Percentiles rank a stretch among this genome's conserved stretches.
These are phyloP conservation scores for Chamaecyparis obtusa DNA, from an alignment of 75 land plant genomes.

Conservation along the genomic window DNA sequence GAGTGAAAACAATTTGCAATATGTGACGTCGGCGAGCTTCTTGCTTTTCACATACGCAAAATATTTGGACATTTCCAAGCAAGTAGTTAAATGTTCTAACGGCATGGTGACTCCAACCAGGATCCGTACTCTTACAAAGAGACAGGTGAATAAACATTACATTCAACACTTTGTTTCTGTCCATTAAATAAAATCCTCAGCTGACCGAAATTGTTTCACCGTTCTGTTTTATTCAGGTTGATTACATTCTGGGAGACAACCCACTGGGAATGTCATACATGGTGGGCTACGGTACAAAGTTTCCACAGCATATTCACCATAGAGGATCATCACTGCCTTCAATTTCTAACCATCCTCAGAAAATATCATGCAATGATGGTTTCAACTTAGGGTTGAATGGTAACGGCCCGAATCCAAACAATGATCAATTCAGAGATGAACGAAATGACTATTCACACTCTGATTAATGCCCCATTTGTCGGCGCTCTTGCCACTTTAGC, in stretches of 20 bases:
- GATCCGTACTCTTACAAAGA: conserved; percentile 46
- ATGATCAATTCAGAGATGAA: too few relatives aligned
- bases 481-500: conserved; percentile 24
- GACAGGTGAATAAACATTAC: conserved; percentile 55
- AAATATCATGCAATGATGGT: too few relatives aligned
- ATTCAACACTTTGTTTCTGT: conserved; percentile 23
- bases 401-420: conserved; percentile 22
- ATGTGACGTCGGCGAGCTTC: conserved; percentile 49
- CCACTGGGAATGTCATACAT: not conserved
- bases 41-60: conserved; percentile 60
- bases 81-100: conserved; percentile 48
- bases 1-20: conserved; percentile 44
- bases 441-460: too few relatives aligned
- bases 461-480: conserved; percentile 19
- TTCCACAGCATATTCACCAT: too few relatives aligned
- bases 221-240: conserved; percentile 15
- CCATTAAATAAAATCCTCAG: conserved; percentile 18
- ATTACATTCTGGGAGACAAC: conserved; percentile 4
- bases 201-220: not conserved
- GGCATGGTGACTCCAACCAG: conserved; percentile 23
- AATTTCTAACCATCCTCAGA: too few relatives aligned
- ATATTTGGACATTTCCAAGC: conserved; percentile 25
- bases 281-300: too few relatives aligned
- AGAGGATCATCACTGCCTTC: too few relatives aligned
- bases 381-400: conserved; percentile 6